Percentiles rank a stretch among this genome's conserved stretches.
These are phyloP conservation scores for Infundibulicybe gibba DNA, from an alignment of 768 basidiomycete species.

Conservation along the genomic window DNA sequence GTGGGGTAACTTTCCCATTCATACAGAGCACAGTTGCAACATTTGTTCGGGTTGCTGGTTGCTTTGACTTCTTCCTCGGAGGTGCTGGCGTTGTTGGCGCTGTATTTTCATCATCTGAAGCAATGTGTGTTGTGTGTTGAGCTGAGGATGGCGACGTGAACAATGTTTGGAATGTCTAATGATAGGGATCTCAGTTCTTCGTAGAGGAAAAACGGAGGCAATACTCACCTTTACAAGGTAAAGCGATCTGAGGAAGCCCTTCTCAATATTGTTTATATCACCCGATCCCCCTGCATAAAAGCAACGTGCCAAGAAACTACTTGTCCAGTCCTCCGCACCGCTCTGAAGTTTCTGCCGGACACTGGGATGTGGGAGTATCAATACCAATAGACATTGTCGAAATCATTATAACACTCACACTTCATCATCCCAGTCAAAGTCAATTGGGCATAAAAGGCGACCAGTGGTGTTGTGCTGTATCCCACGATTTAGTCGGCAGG, in stretches of 20 bases:
- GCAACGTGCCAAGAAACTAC: constrained; percentile 10
- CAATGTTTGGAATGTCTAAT: constrained; percentile 11
- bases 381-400: no score
- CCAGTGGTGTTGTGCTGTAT: constrained; percentile 22
- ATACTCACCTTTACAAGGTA: constrained; percentile 17
- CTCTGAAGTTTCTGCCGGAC: constrained; percentile 6
- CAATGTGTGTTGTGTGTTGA: constrained; percentile 3
- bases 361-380: constrained; percentile 9
- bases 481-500: constrained; percentile 8
- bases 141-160: constrained; percentile 14
- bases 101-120: constrained; percentile 8
- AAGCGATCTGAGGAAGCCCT: constrained; percentile 14
- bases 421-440: constrained; percentile 19
- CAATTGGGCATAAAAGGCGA: constrained; percentile 19
- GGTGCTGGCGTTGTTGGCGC: background rate
- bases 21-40: constrained; percentile 11
- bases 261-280: background rate
- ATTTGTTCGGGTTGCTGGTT: background rate
- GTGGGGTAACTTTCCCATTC: constrained; percentile 14
- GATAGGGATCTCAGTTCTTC: background rate
- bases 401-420: constrained; percentile 9
- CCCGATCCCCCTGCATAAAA: constrained; percentile 7
- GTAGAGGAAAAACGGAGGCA: background rate
- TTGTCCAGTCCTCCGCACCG: constrained; percentile 1
- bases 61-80: background rate